Evolutionary conservation across 2,329 filamentous ascomycete species (phyloP).

Genomic region (Xylariomycetidae sp.): DNA sequence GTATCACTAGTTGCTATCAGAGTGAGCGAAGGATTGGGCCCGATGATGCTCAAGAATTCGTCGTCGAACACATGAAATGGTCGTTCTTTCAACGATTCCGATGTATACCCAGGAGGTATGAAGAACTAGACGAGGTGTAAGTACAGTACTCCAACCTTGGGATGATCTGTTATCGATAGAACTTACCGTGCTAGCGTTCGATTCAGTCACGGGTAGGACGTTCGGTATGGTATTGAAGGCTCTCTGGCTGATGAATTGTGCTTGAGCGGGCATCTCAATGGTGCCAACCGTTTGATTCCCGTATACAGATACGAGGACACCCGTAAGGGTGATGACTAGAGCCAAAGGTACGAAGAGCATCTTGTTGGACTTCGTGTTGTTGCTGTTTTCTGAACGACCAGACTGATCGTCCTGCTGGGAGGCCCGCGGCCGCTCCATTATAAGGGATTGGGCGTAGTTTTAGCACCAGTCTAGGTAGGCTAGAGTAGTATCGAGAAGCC

Average conservation of each 20-base stretch:
- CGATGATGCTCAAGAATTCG: slow-evolving; percentile 47
- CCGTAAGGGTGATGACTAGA: slow-evolving; percentile 13
- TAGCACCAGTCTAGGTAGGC: no score
- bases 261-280: slow-evolving; percentile 27
- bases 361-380: slow-evolving; percentile 5
- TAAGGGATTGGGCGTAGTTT: no score
- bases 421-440: not conserved
- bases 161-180: no score
- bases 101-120: slow-evolving; percentile 38
- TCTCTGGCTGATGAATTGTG: slow-evolving; percentile 39
- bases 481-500: no score
- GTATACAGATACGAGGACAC: slow-evolving; percentile 12
- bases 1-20: slow-evolving; percentile 39
- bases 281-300: slow-evolving; percentile 3
- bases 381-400: not conserved
- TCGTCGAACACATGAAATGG: slow-evolving; percentile 45
- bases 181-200: slow-evolving; percentile 33
- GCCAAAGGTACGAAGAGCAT: slow-evolving; percentile 15
- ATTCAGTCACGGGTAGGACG: slow-evolving; percentile 32
- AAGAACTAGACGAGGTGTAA: slow-evolving; percentile 28
- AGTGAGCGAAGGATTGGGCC: slow-evolving; percentile 43
- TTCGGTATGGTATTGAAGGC: slow-evolving; percentile 37
- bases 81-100: slow-evolving; percentile 31
- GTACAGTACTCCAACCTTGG: no score
- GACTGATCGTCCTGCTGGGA: slow-evolving; percentile 1